Base-by-base conservation (phyloP, 2,329 filamentous ascomycete species). In the Colletotrichum tamarilloi region DNA sequence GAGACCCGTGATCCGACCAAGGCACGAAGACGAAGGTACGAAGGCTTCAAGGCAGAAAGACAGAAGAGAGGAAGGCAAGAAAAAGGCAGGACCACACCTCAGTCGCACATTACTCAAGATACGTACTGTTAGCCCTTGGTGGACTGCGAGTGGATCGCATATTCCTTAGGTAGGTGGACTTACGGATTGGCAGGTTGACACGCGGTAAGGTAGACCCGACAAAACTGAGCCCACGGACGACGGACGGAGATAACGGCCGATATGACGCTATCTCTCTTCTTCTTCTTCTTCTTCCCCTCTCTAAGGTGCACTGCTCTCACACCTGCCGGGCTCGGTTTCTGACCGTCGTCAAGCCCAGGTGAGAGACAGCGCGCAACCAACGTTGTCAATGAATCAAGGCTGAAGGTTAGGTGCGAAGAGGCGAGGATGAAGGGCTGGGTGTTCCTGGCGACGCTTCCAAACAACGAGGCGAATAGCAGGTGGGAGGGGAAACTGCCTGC, bases 381-480 rank as follows among this genome's bases (percentile, higher is more conserved):
- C 38, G 16, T 42, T 7, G 38, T 42, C 14, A 42, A 55, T 5
- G 16, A 52, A 57, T 65, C 62, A 19, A 49, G 19, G 55, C 24
- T 24, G 49, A 56, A 12, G n/a, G 62, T 56, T 26, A 22, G 53
- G 26, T 12, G 62, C 52, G 30, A 65, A 57, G 52, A 14, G 16
- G 52, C 19, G 30, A n/a, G 52, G 32, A 28, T 14, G 30, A 35
- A 55, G 32, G 30, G 49, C 24, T 71, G 46, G 63, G 42, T 57
- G 57, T 71, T 38, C 68, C 68, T 71, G 56, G 49, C 63, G 67
- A 56, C 49, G 53, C 53, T 53, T 70, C 52, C 62, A 38, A 26
- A 35, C 67, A 59, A 55, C 32, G 16, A 58, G 56, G 56, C 24
- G 28, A 58, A 58, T n/a, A 11, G 42, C 16, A 49, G 46, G 16